phyloP scores from a whole-genome alignment of 1,139 yeast genomes.

The Hyphopichia buzzinii region DNA sequence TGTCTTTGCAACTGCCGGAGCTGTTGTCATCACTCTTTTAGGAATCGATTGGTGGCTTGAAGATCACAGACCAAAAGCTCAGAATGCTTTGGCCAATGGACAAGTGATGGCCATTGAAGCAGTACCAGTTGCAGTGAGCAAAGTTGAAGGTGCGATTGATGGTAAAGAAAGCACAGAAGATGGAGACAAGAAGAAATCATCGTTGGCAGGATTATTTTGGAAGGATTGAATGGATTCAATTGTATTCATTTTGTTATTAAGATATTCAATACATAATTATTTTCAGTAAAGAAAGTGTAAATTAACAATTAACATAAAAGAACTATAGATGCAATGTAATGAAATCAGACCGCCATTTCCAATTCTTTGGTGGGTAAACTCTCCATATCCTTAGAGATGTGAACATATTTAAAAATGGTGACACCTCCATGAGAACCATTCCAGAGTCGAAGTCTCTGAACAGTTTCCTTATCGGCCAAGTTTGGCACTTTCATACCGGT shows the following conservation, averaged over 20 bases:
- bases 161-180: too few species aligned
- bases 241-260: not conserved
- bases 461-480: conserved; percentile 58
- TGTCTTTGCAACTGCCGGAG: conserved; percentile 34
- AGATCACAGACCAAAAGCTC: conserved; percentile 7
- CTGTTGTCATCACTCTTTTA: conserved; percentile 27
- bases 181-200: not conserved
- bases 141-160: too few species aligned
- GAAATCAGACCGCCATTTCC: conserved; percentile 15
- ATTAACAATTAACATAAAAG: not conserved
- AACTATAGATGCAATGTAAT: not conserved
- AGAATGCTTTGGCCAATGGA: too few species aligned
- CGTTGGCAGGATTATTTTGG: conserved; percentile 2
- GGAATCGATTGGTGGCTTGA: conserved; percentile 27
- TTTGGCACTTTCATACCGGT: conserved; percentile 80
- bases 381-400: conserved; percentile 32
- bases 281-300: not conserved
- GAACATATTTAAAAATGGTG: conserved; percentile 52
- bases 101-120: too few species aligned
- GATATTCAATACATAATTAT: not conserved
- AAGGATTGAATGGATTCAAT: not conserved
- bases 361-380: conserved; percentile 26
- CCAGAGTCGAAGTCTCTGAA: conserved; percentile 65
- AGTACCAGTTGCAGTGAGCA: too few species aligned
- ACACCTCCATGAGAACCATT: conserved; percentile 82